These are phyloP conservation scores for Metarhizium album DNA, from an alignment of 2,329 filamentous ascomycete genomes.

Conservation along the genomic window DNA sequence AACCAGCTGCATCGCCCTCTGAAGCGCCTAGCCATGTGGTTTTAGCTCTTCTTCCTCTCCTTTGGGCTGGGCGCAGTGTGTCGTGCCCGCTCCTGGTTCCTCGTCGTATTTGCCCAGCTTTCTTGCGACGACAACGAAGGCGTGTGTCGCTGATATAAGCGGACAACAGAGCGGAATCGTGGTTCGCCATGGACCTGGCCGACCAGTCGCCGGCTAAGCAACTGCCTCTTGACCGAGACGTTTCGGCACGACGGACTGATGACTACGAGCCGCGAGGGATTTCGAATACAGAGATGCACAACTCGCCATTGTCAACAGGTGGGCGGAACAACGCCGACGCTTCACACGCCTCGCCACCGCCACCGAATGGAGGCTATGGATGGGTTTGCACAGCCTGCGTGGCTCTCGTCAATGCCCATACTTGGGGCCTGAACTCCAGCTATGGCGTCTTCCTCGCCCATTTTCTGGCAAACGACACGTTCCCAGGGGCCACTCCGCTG, in stretches of 20 bases:
- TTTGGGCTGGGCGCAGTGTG: background rate
- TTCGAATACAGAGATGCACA: background rate
- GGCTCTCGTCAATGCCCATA: constrained; percentile 53
- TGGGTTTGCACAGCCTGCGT: constrained; percentile 31
- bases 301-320: background rate
- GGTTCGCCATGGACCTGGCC: background rate
- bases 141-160: background rate
- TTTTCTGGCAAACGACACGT: constrained; percentile 46
- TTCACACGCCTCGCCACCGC: constrained; percentile 16
- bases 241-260: background rate
- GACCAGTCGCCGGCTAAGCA: background rate
- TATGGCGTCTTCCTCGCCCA: constrained; percentile 44
- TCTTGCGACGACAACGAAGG: background rate
- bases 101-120: background rate
- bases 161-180: background rate
- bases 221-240: background rate
- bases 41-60: background rate
- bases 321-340: background rate
- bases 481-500: constrained; percentile 51
- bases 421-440: constrained; percentile 58
- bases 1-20: background rate
- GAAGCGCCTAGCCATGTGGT: background rate
- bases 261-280: background rate
- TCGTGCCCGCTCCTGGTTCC: background rate
- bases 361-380: constrained; percentile 50